phyloP scores from a whole-genome alignment of 805 yeast genomes.

The Diddensiella santjacobensis region DNA sequence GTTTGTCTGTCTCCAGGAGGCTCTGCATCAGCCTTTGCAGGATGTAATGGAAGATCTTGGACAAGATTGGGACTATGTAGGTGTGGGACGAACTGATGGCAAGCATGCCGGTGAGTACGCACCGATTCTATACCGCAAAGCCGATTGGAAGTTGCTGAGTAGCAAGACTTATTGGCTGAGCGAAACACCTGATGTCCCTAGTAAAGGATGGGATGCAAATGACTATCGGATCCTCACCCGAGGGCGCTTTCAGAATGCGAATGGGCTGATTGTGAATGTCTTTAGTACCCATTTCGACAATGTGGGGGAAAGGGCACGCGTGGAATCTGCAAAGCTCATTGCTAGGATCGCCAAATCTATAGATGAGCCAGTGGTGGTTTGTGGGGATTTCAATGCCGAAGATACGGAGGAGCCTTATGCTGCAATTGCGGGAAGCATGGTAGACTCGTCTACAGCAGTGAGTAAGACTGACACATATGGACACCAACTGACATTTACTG shows the following conservation, averaged over 20 bases:
- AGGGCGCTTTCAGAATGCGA: constrained; percentile 23
- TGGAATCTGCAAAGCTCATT: constrained; percentile 44
- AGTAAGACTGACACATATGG: constrained; percentile 38
- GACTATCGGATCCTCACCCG: constrained; percentile 36
- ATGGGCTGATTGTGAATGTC: constrained; percentile 24
- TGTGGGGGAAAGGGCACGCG: constrained; percentile 44
- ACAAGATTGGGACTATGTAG: constrained; percentile 43
- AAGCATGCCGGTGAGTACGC: constrained; percentile 46
- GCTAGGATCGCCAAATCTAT: constrained; percentile 35
- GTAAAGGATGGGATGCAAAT: constrained; percentile 50
- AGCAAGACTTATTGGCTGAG: constrained; percentile 52
- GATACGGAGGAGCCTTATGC: constrained; percentile 42
- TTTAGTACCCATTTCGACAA: constrained; percentile 54
- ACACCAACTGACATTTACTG: constrained; percentile 44
- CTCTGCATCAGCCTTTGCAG: constrained; percentile 42
- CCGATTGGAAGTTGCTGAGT: constrained; percentile 37
- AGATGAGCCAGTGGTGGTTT: constrained; percentile 32
- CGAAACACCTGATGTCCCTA: constrained; percentile 51
- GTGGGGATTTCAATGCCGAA: constrained; percentile 56
- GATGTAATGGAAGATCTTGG: constrained; percentile 39
- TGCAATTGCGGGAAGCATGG: constrained; percentile 36
- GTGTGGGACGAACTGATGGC: constrained; percentile 54
- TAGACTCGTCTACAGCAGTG: constrained; percentile 38
- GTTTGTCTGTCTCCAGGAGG: constrained; percentile 50
- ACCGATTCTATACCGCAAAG: constrained; percentile 42